These are phyloP conservation scores for Aphanocladium album DNA, from an alignment of 2,329 filamentous ascomycete species.

Conservation along the genomic window DNA sequence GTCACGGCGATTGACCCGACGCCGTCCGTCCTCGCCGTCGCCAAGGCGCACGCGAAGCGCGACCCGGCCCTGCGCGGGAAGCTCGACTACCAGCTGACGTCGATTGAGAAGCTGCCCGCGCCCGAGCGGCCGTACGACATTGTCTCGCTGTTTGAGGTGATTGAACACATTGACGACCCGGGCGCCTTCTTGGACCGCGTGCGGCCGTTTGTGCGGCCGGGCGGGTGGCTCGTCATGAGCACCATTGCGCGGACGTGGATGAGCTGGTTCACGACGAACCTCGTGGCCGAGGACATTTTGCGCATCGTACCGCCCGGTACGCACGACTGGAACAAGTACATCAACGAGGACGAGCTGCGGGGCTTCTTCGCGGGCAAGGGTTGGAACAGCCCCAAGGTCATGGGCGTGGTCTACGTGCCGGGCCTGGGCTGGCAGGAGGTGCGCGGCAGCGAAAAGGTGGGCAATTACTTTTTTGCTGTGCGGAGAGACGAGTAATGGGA, in stretches of 20 bases:
- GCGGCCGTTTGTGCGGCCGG: constrained; percentile 73
- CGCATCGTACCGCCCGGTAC: constrained; percentile 87
- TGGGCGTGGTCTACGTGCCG: constrained; percentile 87
- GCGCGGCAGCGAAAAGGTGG: constrained; percentile 72
- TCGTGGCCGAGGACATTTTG: constrained; percentile 83
- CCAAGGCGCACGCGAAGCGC: constrained; percentile 65
- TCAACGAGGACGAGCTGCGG: constrained; percentile 76
- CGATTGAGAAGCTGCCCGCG: constrained; percentile 64
- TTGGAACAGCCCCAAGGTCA: constrained; percentile 58
- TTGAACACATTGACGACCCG: constrained; percentile 83
- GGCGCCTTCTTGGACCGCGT: constrained; percentile 67
- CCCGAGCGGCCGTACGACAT: constrained; percentile 62
- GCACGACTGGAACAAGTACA: constrained; percentile 95
- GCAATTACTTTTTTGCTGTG: constrained; percentile 95
- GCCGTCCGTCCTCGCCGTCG: constrained; percentile 67
- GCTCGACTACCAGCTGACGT: constrained; percentile 68
- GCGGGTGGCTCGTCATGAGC: constrained; percentile 87
- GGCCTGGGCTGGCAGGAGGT: constrained; percentile 87
- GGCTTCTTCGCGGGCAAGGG: constrained; percentile 46
- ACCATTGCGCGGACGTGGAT: constrained; percentile 88
- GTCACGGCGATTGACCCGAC: constrained; percentile 79
- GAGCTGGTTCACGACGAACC: constrained; percentile 87
- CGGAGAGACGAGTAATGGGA: constrained; percentile 36
- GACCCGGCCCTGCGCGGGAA: constrained; percentile 63
- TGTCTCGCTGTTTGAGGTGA: constrained; percentile 85